Evolutionary conservation across 768 basidiomycete genomes (phyloP), one percentile per base, ranked within the genome.

Genomic region (Macrolepiota fuliginosa): DNA sequence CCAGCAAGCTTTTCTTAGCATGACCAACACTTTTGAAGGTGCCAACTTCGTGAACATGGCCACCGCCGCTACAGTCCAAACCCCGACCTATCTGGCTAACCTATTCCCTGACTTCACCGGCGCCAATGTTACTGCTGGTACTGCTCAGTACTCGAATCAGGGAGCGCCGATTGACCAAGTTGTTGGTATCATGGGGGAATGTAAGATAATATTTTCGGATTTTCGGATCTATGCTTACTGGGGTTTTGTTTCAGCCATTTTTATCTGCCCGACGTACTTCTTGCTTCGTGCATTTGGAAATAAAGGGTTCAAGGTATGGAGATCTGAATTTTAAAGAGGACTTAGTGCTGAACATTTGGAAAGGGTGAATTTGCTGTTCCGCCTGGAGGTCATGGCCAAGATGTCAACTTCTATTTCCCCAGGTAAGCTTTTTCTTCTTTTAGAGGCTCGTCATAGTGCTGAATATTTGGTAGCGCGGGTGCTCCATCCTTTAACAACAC

Each of bases 221-320:
- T 10, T 29, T 19, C 4, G 0, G 27, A 9, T 53, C 13, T 2
- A 37, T 47, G 29, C 36, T 55, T 12, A 29, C 13, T n/a, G 2
- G 24, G 3, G 15, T n/a, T 57, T 25, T 35, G 22, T 54, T 36
- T 12, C 56, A 76, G 80, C 79, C 11, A 79, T 81, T 51, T 77
- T 82, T 54, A 71, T 75, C 24, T 83, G 80, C 58, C 80, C 81
- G 0, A 76, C 78, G 0, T 81, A 80, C 61, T 76, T 64, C 56
- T 45, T 79, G 17, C 56, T 79, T 42, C 62, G 63, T 15, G 74
- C 74, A 11, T 75, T 78, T 56, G 55, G 56, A 15, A 65, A 62
- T 6, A 64, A 62, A 1, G 64, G 69, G 7, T 78, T 70, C 66
- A 79, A 79, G 70, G 78, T 73, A 40, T 7, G 29, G 7, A 7